Evolutionary conservation across 2,329 filamentous ascomycete genomes (phyloP), one percentile per base, ranked within the genome.

Genomic region (Daldinia eschscholtzii): DNA sequence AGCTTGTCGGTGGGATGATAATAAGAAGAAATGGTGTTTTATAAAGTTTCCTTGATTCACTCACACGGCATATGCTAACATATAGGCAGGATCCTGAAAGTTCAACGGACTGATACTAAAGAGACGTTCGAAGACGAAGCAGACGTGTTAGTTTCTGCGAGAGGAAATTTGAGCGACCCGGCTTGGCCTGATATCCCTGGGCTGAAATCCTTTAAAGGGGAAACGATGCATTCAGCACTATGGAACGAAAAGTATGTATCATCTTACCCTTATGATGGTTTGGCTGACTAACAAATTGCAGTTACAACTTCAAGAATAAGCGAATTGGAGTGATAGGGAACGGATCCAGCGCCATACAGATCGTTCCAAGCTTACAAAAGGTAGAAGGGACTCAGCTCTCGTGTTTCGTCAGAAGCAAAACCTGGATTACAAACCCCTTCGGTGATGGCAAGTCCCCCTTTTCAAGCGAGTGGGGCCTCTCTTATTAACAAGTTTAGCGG

Each of bases 341-440:
- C 61, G 85, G 85, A 12, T 84, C 83, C 20, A 86, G 83, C 69
- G 81, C 81, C 0, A 86, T 87, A 67, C 85, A 87, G 66, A 87
- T 87, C 61, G 79, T 87, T 7, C 85, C 85, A 1, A 76, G 72
- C 5, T 76, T 88, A 42, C 84, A 85, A 70, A 82, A 82, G 66
- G 44, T 81, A 1, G 76, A 82, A 57, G 83, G 82, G 3, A 68
- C 78, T 2, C 72, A 79, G 9, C 73, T 86, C 30, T 81, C 78
- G 4, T 83, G 82, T 61, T 87, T 86, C 68, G 81, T 85, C 55
- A 80, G 84, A 59, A 84, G 81, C 42, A 82, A 82, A 57, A 85
- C 83, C 4, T 87, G 84, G 85, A 84, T 87, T 56, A 80, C 82
- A 7, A 81, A 81, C 15, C 77, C 80, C 0, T 85, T 86, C 64